Evolutionary conservation across 2,329 filamentous ascomycete species (phyloP), one percentile per base, ranked within the genome.

Genomic region (Venturia asperata): DNA sequence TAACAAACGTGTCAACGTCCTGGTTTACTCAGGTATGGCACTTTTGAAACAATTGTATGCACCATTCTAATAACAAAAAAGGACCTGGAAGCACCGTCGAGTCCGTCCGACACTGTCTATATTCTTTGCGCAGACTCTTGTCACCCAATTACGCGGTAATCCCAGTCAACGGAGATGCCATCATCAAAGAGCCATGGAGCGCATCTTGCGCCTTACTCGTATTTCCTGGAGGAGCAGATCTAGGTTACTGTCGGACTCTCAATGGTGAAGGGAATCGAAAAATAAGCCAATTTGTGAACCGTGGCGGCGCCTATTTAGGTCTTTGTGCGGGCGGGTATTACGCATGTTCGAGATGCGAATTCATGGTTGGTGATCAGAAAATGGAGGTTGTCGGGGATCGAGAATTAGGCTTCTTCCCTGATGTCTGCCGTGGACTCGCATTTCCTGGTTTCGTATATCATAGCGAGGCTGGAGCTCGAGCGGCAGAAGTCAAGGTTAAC

Each of bases 281-380:
- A 69, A 97, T 99, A 74, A 80, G 83, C 65, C 88, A 93, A 69
- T 99, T 89, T 72, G 91, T 99, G 62, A 89, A 91, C 66, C 83
- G 85, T 39, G 94, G 94, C 37, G 94, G 94, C 19, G 81, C 84
- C 0, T 99, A 94, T 73, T 82, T 99, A 1, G 94, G 94, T 0
- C 87, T 99, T 71, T 99, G 94, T 74, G 94, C 94, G 1, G 94
- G 94, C 5, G 94, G 89, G 13, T 99, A 99, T 77, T 99, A 96
- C 71, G 94, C 89, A 27, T 87, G 83, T 69, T 80, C 82, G 47
- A 83, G 82, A 68, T 97, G 93, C 73, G 94, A 99, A 74, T 99
- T 97, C 68, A 93, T 97, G 77, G 87, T 94, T 15, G 91, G 92
- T 2, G 86, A 94, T 72, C 83, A 83, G 69, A 82, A 83, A 1